phyloP scores from a whole-genome alignment of 192 early-diverging fungal genomes.

The Piromyces sp. region DNA sequence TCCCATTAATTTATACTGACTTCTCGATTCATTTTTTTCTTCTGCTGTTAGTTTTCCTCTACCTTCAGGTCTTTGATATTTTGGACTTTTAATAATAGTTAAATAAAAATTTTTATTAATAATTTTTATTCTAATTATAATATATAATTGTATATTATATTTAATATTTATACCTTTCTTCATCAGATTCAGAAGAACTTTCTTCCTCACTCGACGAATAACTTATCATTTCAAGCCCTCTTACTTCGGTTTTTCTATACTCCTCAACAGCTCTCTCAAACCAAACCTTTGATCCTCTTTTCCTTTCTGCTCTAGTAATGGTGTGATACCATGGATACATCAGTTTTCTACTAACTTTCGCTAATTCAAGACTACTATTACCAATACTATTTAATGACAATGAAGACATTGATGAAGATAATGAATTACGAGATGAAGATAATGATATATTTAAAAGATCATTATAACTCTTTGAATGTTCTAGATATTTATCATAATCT shows the following conservation, averaged over 20 bases:
- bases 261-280: not conserved
- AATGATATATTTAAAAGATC: not conserved
- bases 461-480: not conserved
- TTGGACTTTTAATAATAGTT: not conserved
- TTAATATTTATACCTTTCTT: not conserved
- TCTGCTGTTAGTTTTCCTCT: not conserved
- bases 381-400: not conserved
- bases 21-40: not conserved
- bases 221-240: not conserved
- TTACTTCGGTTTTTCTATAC: not conserved
- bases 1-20: not conserved
- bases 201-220: not conserved
- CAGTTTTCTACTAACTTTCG: not conserved
- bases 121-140: too few relatives aligned
- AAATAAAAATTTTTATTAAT: too few relatives aligned
- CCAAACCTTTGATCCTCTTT: not conserved
- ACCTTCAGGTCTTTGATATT: not conserved
- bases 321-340: not conserved
- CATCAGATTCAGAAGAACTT: not conserved
- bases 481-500: not conserved
- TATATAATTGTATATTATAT: too few relatives aligned
- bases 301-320: not conserved
- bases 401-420: not conserved
- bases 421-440: not conserved
- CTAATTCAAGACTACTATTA: not conserved